Evolutionary conservation across 148 eudicot species (phyloP), one percentile per base, ranked within the genome.

Genomic region (Rhododendron simsii): DNA sequence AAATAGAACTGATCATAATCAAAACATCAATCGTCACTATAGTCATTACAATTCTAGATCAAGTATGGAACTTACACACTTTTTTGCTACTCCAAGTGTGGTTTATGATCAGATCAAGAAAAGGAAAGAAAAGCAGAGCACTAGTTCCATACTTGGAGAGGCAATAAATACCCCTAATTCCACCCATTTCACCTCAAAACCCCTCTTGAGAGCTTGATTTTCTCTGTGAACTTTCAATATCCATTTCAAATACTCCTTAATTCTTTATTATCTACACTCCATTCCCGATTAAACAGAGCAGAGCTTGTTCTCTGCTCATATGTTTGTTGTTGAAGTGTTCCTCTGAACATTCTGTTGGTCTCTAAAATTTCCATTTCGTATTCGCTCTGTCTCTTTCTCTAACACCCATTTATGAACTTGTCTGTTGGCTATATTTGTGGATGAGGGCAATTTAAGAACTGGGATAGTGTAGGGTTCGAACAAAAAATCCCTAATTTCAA

Each of bases 391-490:
- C 59, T 84, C 35, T 20, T 9, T 13, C 3, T 44, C 47, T 13
- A 81, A 28, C n/a, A 81, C 26, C 53, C 45, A 45, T 85, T 85
- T 15, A 35, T 78, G 83, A 14, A 78, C 28, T 63, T 69, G 78
- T 48, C 82, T 33, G 45, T 35, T 63, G 10, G 45, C 67, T 23
- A 1, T 12, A 39, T 75, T 59, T 33, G 20, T 33, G 0, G 37
- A 47, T 86, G 23, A 21, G 48, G 51, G 57, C 10, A 37, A 75
- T 47, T 75, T n/a, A 20, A 18, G 44, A 76, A 53, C 7, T 53
- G 81, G 57, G 28, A 35, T 15, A n/a, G 59, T 53, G 50, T 21
- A 76, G 39, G 33, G 33, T 33, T 33, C 33, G 33, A 33, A 33
- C 33, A 33, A 33, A 33, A 33, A 33, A 33, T 33, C 33, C 33